Evolutionary conservation across 805 yeast species (phyloP).

Genomic region (Candida germanica): DNA sequence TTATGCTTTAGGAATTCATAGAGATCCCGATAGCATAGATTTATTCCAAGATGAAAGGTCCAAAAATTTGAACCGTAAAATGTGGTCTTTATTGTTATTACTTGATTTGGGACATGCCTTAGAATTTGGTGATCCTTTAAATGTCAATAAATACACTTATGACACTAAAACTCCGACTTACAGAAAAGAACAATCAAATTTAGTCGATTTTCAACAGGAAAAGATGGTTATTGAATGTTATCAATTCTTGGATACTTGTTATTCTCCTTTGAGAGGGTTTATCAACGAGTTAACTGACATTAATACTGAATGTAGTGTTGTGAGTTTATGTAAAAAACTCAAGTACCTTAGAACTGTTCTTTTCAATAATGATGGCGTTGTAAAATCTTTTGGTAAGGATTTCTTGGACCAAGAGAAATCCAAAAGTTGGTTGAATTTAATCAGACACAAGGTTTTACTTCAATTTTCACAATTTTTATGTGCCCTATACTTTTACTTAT

Average conservation of each 20-base stretch:
- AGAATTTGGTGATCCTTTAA: constrained; percentile 34
- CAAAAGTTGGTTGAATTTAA: constrained; percentile 2
- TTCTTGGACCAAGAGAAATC: constrained; percentile 29
- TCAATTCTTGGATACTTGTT: constrained; percentile 25
- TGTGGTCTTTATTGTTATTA: constrained; percentile 32
- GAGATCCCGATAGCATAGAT: constrained; percentile 52
- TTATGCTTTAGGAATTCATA: constrained; percentile 59
- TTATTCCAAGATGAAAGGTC: constrained; percentile 25
- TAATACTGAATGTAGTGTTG: constrained; percentile 5
- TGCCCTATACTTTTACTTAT: constrained; percentile 31
- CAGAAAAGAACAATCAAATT: constrained; percentile 33
- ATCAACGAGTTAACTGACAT: constrained; percentile 11
- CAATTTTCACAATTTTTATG: constrained; percentile 24
- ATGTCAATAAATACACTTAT: constrained; percentile 24
- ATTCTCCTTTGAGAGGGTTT: constrained; percentile 15
- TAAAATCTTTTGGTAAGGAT: constrained; percentile 17
- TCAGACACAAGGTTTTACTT: constrained; percentile 19
- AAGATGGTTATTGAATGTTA: constrained; percentile 28
- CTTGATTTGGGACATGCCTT: constrained; percentile 26
- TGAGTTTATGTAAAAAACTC: constrained; percentile 5
- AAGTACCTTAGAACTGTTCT: constrained; percentile 2
- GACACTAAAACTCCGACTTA: constrained; percentile 30
- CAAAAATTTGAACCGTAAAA: constrained; percentile 31
- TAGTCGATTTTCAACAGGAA: constrained; percentile 34
- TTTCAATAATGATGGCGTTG: constrained; percentile 22